Evolutionary conservation across 1,284 basidiomycete genomes (phyloP), one percentile per base, ranked within the genome.

Genomic region (Apiotrichum montevideense): DNA sequence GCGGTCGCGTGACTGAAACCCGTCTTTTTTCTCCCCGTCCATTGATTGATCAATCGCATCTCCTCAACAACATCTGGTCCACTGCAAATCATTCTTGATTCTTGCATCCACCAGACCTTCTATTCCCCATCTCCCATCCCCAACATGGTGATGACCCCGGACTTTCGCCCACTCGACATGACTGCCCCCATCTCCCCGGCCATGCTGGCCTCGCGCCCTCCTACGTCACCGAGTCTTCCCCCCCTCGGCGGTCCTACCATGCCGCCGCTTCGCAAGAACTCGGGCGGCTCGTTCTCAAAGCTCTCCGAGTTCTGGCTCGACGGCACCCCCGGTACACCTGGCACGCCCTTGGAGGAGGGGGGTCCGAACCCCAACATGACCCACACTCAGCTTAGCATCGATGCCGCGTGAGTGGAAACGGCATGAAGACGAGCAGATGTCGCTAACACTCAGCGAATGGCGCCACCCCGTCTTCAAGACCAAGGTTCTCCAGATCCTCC

Each of bases 361-460:
- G 80, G 82, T 6, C 81, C 84, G 56, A 82, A 86, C 35, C 39
- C 35, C 35, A 13, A 85, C 9, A 69, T 93, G 46, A 79, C 79
- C 42, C 85, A 91, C 76, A 80, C 82, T 29, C 77, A 79, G 21
- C 66, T 82, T 8, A 82, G 76, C 65, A 76, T 93, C 51, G 83
- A 89, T 67, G 82, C 88, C 42, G 85, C 83, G 87, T 90, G 76
- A 84, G 87, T 75, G n/a, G 11, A n/a, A 5, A 21, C 45, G n/a
- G 13, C 7, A 2, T 32, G 6, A 10, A 32, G 3, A 35, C 29
- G 15, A 11, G 5, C 14, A 2, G 3, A 14, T 32, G 5, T 4
- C 3, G 34, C 10, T 49, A 34, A 52, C 37, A 10, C 29, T 10
- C 56, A 73, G 72, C 41, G 69, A 72, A 63, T 77, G 76, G 76